Evolutionary conservation across 176 grass and related monocot genomes (phyloP), one percentile per base, ranked within the genome.

Genomic region (Ampelocalamus luodianensis): DNA sequence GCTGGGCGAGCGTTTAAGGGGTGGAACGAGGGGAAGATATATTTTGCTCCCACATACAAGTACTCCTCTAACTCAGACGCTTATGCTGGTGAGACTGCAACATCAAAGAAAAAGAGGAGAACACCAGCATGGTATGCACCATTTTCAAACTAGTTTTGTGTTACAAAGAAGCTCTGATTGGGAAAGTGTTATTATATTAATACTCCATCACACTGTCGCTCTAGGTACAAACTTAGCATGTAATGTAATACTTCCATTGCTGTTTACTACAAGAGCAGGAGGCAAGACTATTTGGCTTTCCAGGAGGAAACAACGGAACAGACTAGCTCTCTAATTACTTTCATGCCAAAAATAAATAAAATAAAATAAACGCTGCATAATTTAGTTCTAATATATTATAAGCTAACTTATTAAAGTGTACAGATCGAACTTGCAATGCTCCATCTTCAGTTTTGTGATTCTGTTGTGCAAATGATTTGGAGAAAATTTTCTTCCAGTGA

Each of bases 31-130:
- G 96, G 89, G 37, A 77, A 86, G 80, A 95, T 98, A 83, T 87
- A 80, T 78, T 98, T 98, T 82, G 86, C 96, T 69, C 96, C 96
- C 45, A 98, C 96, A 5, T 95, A 95, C 73, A 98, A 98, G 61
- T 98, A 98, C 75, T 92, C 78, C 5, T 85, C 79, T 61, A 92
- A 94, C 79, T 89, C 96, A 16, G 93, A 98, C 83, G 65, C 77
- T 58, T 98, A 95, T 84, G 89, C 89, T 74, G 87, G 91, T 54
- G 83, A 83, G 64, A 76, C 82, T 87, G 70, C 59, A 20, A 81
- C 78, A 32, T 90, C 80, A 87, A 90, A 83, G 65, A 89, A 85
- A 79, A 98, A 93, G 83, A 87, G 96, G 83, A 87, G 96, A 26
- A 85, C 96, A 0, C 96, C 96, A 0, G 96, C 93, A 56, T 98